Conservation (phyloP, 352 stramenopile genomes). For the Phytophthora brassicae region DNA sequence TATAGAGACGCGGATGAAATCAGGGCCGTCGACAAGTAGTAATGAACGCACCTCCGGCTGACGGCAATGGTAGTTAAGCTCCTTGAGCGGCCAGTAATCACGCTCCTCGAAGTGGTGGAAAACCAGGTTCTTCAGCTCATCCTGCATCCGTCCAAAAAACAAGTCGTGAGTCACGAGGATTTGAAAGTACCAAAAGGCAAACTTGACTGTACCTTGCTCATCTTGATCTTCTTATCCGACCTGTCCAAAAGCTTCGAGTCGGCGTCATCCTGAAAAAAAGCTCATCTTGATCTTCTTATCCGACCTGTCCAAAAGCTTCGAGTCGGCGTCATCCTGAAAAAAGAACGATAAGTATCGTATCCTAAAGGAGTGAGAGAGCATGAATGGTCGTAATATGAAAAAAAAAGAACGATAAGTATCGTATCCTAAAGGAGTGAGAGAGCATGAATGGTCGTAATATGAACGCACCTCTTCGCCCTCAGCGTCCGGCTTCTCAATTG, state of each 20-base stretch:
- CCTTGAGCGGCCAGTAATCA: conserved; percentile 88
- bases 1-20: no score
- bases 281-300: conserved; percentile 92
- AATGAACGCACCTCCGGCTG: conserved; percentile 86
- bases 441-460: no score
- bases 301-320: conserved; percentile 62
- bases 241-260: conserved; percentile 67
- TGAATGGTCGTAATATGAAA: no score
- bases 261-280: conserved; percentile 49
- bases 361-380: no score
- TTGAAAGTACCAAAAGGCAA: no score
- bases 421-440: no score
- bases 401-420: no score
- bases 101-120: conserved; percentile 89
- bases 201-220: conserved; percentile 67
- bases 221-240: conserved; percentile 89
- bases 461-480: conserved; percentile 70
- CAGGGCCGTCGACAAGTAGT: no score
- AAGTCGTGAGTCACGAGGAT: no score
- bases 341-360: no score
- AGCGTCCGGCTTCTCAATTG: conserved; percentile 73
- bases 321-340: conserved; percentile 49
- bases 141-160: no score
- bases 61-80: conserved; percentile 87
- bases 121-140: conserved; percentile 87